phyloP scores from a whole-genome alignment of 805 yeast genomes.

The Starmerella floricola region DNA sequence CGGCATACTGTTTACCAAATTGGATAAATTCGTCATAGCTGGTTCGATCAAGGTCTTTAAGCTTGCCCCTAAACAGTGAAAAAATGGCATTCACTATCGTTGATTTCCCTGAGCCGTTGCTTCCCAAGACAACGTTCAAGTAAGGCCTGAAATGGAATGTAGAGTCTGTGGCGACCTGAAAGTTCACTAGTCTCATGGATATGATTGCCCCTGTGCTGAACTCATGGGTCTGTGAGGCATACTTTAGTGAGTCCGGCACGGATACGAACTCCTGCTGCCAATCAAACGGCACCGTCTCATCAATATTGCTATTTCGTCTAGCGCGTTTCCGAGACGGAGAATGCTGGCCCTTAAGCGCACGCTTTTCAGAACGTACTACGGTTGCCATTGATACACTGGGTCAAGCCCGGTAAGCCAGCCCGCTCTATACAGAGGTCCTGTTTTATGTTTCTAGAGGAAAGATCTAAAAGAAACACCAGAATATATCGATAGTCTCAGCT shows the following conservation, averaged over 20 bases:
- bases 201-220: constrained; percentile 19
- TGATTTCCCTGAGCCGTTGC: constrained; percentile 92
- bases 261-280: neutral
- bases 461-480: no score
- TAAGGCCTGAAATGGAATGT: constrained; percentile 53
- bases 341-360: no score
- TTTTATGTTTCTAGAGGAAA: no score
- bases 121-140: constrained; percentile 86
- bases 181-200: constrained; percentile 15
- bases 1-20: constrained; percentile 10
- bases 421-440: no score
- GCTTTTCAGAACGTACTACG: no score
- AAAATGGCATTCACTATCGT: constrained; percentile 89
- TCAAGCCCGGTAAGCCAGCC: no score
- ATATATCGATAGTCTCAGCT: no score
- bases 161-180: constrained; percentile 21
- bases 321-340: no score
- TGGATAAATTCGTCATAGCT: constrained; percentile 17
- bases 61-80: constrained; percentile 69
- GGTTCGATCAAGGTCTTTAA: constrained; percentile 32
- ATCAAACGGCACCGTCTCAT: no score
- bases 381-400: no score
- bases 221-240: neutral
- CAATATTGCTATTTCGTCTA: no score
- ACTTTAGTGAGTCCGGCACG: neutral